Conservation (phyloP, 139 green algal genomes). For the Coelastrella sp. region DNA sequence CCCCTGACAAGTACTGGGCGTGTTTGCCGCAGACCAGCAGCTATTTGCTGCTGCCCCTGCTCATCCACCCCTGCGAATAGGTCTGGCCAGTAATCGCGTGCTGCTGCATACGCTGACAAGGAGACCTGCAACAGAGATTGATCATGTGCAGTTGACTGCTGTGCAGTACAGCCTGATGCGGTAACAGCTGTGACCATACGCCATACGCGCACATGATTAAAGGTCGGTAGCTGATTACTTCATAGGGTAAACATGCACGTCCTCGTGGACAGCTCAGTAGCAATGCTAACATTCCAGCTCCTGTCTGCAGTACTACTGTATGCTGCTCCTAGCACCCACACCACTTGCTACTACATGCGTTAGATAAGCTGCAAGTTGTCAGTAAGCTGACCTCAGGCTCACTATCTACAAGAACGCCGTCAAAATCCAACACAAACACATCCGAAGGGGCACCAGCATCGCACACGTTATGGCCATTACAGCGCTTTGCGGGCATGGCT, state of each 20-base stretch:
- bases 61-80: constrained; percentile 35
- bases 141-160: neutral
- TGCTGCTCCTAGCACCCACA: too few relatives aligned
- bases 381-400: constrained; percentile 69
- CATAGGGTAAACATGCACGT: too few relatives aligned
- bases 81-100: constrained; percentile 63
- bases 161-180: neutral
- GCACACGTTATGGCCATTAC: neutral
- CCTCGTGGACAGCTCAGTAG: too few relatives aligned
- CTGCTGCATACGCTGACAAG: constrained; percentile 54
- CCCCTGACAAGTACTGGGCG: constrained; percentile 74
- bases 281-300: too few relatives aligned
- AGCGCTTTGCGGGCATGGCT: neutral
- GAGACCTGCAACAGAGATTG: constrained; percentile 57
- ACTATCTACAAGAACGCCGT: constrained; percentile 79
- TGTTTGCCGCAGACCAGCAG: constrained; percentile 50
- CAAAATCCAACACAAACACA: constrained; percentile 80
- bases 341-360: too few relatives aligned
- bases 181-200: neutral
- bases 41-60: constrained; percentile 31
- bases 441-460: constrained; percentile 53
- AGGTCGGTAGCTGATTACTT: neutral
- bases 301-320: too few relatives aligned
- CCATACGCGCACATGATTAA: neutral
- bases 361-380: neutral